Conservation (phyloP, 2,329 filamentous ascomycete species). For the Cytospora mali region DNA sequence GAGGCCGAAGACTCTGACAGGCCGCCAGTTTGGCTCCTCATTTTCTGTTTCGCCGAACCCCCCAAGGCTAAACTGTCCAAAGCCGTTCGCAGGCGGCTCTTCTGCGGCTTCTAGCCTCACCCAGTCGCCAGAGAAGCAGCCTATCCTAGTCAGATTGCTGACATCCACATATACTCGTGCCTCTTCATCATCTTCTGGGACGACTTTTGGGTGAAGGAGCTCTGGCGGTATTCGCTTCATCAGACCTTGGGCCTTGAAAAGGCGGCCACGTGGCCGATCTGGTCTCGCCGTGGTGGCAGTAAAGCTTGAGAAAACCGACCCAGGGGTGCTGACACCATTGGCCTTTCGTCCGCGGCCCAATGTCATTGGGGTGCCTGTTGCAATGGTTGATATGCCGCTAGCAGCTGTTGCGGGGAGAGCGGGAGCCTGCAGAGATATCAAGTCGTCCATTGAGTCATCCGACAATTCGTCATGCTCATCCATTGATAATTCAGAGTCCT, state of each 20-base stretch:
- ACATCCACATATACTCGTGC: conserved; percentile 90
- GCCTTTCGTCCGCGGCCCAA: conserved; percentile 64
- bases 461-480: conserved; percentile 77
- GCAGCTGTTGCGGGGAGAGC: conserved; percentile 75
- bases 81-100: conserved; percentile 70
- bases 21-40: conserved; percentile 71
- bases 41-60: conserved; percentile 66
- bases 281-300: conserved; percentile 81
- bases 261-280: conserved; percentile 70
- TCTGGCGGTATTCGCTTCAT: conserved; percentile 73
- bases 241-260: conserved; percentile 83
- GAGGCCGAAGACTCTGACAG: conserved; percentile 85
- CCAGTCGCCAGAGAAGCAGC: conserved; percentile 98
- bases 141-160: conserved; percentile 80
- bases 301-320: conserved; percentile 86
- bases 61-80: conserved; percentile 68
- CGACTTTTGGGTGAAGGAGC: conserved; percentile 81
- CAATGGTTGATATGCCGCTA: conserved; percentile 78
- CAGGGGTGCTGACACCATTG: conserved; percentile 79
- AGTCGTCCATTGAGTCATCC: conserved; percentile 89
- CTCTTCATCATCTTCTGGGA: conserved; percentile 78
- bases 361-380: conserved; percentile 79
- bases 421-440: conserved; percentile 86
- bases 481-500: conserved; percentile 62
- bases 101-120: conserved; percentile 78